Percentiles rank a stretch among this genome's conserved stretches.
Evolutionary conservation across 2,329 filamentous ascomycete genomes (phyloP).

Genomic region (Penicillium sp.): DNA sequence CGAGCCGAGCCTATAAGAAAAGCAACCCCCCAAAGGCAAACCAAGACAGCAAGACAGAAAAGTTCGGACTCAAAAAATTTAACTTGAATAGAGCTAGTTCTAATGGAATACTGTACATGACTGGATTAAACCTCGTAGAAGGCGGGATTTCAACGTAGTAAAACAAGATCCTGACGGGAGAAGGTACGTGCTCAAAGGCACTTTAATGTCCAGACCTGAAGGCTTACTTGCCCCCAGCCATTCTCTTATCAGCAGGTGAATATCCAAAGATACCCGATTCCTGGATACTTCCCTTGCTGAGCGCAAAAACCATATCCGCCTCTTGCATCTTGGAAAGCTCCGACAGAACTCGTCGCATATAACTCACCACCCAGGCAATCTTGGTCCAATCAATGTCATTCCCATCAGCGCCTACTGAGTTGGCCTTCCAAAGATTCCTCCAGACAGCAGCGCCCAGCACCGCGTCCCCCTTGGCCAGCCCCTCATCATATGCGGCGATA

Average conservation of each 20-base stretch:
- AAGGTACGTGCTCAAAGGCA: background rate
- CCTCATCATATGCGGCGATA: slow-evolving; percentile 63
- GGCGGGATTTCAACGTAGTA: background rate
- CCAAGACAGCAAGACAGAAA: background rate
- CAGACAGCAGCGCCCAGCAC: slow-evolving; percentile 70
- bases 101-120: slow-evolving; percentile 15
- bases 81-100: background rate
- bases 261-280: slow-evolving; percentile 34
- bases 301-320: slow-evolving; percentile 54
- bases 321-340: slow-evolving; percentile 57
- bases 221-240: slow-evolving; percentile 25
- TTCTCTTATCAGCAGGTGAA: slow-evolving; percentile 37
- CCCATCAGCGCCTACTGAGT: slow-evolving; percentile 42
- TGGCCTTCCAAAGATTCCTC: slow-evolving; percentile 87
- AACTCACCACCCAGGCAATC: slow-evolving; percentile 63
- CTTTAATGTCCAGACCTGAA: background rate
- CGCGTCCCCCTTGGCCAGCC: slow-evolving; percentile 47
- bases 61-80: background rate
- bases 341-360: slow-evolving; percentile 59
- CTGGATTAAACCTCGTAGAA: slow-evolving; percentile 2
- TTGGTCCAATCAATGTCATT: slow-evolving; percentile 60
- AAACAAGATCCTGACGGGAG: background rate
- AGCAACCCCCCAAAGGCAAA: background rate
- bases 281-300: slow-evolving; percentile 40
- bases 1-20: background rate